Evolutionary conservation across 495 filamentous ascomycete species (phyloP).

Genomic region (Wilcoxina mikolae): DNA sequence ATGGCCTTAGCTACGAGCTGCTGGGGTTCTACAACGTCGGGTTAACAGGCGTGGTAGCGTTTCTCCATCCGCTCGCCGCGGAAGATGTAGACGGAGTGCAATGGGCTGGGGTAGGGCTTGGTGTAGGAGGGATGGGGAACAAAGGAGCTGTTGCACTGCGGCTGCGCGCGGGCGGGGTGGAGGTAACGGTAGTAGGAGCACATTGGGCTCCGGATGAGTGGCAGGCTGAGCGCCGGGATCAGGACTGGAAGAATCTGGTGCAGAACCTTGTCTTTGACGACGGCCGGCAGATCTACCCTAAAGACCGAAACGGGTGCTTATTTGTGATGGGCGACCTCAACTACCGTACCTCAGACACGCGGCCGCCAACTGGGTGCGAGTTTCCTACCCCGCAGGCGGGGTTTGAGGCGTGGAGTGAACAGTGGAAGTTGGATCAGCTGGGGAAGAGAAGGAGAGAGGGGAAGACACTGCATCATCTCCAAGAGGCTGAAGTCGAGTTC

Average conservation of each 20-base stretch:
- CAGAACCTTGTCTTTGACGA: conserved; percentile 55
- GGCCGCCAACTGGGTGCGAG: conserved; percentile 33
- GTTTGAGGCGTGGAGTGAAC: conserved; percentile 22
- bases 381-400: neutral
- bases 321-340: conserved; percentile 89
- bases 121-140: conserved; percentile 75
- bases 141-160: conserved; percentile 80
- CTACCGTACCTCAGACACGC: conserved; percentile 59
- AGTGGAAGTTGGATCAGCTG: conserved; percentile 64
- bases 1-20: conserved; percentile 35
- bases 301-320: conserved; percentile 28
- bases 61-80: conserved; percentile 26
- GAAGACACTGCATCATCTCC: conserved; percentile 57
- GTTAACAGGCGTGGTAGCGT: conserved; percentile 79
- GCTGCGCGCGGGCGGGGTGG: conserved; percentile 36
- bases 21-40: conserved; percentile 53
- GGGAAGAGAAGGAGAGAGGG: conserved; percentile 47
- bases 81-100: conserved; percentile 39
- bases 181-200: conserved; percentile 75
- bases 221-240: conserved; percentile 53
- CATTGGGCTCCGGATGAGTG: conserved; percentile 80
- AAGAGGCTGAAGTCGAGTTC: conserved; percentile 60
- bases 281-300: conserved; percentile 8
- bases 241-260: conserved; percentile 72
- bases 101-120: conserved; percentile 64